Conservation (phyloP, 176 grass and related monocot species). For the Chloris gayana region DNA sequence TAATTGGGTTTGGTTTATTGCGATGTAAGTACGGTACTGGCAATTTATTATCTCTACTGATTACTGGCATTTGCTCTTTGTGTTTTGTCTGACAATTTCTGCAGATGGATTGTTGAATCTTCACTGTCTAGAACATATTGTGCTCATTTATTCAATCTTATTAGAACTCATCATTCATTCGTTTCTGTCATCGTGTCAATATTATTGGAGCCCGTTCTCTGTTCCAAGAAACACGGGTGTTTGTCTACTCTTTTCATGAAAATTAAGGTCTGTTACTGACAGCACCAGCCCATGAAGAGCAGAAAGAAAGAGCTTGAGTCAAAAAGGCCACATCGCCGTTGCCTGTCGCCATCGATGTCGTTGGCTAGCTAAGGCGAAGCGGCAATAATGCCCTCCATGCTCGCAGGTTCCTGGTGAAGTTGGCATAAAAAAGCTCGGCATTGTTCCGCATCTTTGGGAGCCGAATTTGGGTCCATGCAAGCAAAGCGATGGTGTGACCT, state of each 20-base stretch:
- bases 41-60: background rate
- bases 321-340: too few relatives aligned
- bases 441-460: conserved; percentile 5
- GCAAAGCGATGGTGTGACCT: conserved; percentile 31
- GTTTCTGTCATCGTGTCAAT: background rate
- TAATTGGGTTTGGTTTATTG: background rate
- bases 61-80: conserved; percentile 5
- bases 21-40: background rate
- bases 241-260: background rate
- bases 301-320: too few relatives aligned
- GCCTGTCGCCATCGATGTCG: too few relatives aligned
- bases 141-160: background rate
- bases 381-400: too few relatives aligned
- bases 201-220: background rate
- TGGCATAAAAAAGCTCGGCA: conserved; percentile 31
- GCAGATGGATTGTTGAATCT: background rate
- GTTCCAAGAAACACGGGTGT: background rate
- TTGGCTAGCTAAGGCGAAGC: too few relatives aligned
- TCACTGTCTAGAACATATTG: background rate
- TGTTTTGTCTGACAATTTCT: background rate
- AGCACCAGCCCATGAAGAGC: background rate
- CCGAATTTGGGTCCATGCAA: conserved; percentile 13
- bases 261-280: conserved; percentile 13
- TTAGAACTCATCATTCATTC: background rate
- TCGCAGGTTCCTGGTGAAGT: conserved; percentile 12